Conservation (phyloP, 371 early-diverging fungal species). For the Mucor saturninus region DNA sequence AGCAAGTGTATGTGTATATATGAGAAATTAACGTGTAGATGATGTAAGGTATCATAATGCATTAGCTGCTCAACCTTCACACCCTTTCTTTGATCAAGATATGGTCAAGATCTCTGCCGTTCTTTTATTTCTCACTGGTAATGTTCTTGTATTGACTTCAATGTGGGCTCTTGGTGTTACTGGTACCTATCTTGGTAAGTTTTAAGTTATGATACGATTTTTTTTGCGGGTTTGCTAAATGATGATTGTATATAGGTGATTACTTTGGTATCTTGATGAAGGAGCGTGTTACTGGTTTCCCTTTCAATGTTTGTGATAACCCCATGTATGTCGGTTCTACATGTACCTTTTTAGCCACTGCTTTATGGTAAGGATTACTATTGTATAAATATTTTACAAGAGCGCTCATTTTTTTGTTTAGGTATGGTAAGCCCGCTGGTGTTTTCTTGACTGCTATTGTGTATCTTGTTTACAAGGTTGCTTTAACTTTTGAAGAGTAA, state of each 20-base stretch:
- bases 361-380: slow-evolving; percentile 70
- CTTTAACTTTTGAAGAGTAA: slow-evolving; percentile 82
- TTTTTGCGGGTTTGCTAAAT: background rate
- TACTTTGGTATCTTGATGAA: slow-evolving; percentile 95
- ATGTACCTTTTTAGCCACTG: slow-evolving; percentile 82
- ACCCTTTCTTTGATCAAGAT: slow-evolving; percentile 51
- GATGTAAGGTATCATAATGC: slow-evolving; percentile 65
- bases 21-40: too few species aligned
- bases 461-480: slow-evolving; percentile 74
- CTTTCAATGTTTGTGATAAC: slow-evolving; percentile 89
- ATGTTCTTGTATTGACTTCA: slow-evolving; percentile 80
- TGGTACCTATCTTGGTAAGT: slow-evolving; percentile 86
- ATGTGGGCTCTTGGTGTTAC: slow-evolving; percentile 89
- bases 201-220: background rate
- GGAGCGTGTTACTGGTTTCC: slow-evolving; percentile 85
- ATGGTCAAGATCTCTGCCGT: slow-evolving; percentile 55
- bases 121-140: slow-evolving; percentile 68
- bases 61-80: slow-evolving; percentile 69
- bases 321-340: slow-evolving; percentile 96
- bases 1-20: too few species aligned
- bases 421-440: slow-evolving; percentile 72
- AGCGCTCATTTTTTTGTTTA: slow-evolving; percentile 13
- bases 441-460: slow-evolving; percentile 73
- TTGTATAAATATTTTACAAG: background rate
- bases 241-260: slow-evolving; percentile 63